Percentiles rank a stretch among this genome's conserved stretches.
phyloP scores from a whole-genome alignment of 768 basidiomycete species.

The Rhizopogon vesiculosus region DNA sequence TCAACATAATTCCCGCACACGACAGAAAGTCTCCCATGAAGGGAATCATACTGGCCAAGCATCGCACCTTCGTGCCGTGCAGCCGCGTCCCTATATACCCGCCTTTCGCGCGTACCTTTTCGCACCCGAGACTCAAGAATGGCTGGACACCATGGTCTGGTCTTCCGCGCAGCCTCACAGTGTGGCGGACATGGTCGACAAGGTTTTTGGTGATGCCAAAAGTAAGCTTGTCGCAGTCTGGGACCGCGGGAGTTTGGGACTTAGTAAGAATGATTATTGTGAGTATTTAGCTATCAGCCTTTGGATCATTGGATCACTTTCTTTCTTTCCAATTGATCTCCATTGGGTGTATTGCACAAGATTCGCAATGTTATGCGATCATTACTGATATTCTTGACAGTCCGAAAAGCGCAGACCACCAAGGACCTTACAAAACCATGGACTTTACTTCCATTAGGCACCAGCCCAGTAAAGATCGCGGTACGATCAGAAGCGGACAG shows the following conservation, averaged over 20 bases:
- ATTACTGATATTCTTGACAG: slow-evolving; percentile 4
- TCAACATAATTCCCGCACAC: slow-evolving; percentile 27
- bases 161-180: slow-evolving; percentile 81
- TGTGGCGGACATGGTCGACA: slow-evolving; percentile 69
- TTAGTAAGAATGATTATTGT: slow-evolving; percentile 63
- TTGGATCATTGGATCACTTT: neutral
- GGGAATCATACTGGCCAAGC: neutral
- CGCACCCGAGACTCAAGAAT: slow-evolving; percentile 48
- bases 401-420: slow-evolving; percentile 40
- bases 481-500: neutral
- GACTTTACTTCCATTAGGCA: slow-evolving; percentile 31
- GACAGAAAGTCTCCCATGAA: slow-evolving; percentile 2
- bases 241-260: slow-evolving; percentile 75
- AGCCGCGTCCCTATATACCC: slow-evolving; percentile 63
- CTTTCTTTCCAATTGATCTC: neutral
- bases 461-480: slow-evolving; percentile 1
- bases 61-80: slow-evolving; percentile 32
- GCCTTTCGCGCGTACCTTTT: slow-evolving; percentile 63
- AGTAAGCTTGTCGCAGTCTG: slow-evolving; percentile 58
- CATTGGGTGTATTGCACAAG: neutral
- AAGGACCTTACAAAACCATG: slow-evolving; percentile 75
- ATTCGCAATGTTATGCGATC: neutral
- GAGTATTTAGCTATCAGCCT: slow-evolving; percentile 29
- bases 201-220: slow-evolving; percentile 44
- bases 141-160: slow-evolving; percentile 89